These are phyloP conservation scores for Lasiodiplodia citricola DNA, from an alignment of 2,329 filamentous ascomycete species.

Conservation along the genomic window DNA sequence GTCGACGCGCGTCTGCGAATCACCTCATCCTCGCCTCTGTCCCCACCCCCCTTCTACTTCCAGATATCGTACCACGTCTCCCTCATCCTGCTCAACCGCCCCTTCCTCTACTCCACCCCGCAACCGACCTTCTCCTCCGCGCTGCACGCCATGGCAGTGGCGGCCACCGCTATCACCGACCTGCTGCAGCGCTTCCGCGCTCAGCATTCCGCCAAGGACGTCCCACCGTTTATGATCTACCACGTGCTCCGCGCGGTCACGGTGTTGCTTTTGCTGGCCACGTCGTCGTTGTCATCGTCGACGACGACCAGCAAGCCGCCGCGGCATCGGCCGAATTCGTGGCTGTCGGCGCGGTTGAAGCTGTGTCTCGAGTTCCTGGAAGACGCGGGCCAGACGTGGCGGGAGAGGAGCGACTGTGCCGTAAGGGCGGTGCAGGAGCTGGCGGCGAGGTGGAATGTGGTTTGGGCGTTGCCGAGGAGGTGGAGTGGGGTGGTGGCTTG, in stretches of 20 bases:
- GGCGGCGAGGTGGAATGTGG: neutral
- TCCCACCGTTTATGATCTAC: neutral
- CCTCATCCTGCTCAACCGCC: no score
- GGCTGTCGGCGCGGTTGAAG: neutral
- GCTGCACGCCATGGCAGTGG: neutral
- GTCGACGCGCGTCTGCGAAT: neutral
- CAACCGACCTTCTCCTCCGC: no score
- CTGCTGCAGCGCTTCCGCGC: neutral
- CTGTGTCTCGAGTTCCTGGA: neutral
- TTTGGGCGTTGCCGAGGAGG: neutral
- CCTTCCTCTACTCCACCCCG: no score
- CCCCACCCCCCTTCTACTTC: no score
- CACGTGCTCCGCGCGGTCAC: neutral
- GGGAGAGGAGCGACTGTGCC: neutral
- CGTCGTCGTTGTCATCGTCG: neutral
- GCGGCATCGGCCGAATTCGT: neutral
- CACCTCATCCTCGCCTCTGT: no score
- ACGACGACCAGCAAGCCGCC: neutral
- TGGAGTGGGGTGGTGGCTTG: slow-evolving; percentile 3
- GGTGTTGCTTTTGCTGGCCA: slow-evolving; percentile 29
- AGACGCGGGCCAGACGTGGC: neutral
- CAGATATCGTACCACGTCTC: no score
- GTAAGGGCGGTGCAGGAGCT: neutral
- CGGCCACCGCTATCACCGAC: neutral
- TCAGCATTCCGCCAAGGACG: neutral